Conservation (phyloP, 2,329 filamentous ascomycete genomes). For the Zymoseptoria pseudotritici region DNA sequence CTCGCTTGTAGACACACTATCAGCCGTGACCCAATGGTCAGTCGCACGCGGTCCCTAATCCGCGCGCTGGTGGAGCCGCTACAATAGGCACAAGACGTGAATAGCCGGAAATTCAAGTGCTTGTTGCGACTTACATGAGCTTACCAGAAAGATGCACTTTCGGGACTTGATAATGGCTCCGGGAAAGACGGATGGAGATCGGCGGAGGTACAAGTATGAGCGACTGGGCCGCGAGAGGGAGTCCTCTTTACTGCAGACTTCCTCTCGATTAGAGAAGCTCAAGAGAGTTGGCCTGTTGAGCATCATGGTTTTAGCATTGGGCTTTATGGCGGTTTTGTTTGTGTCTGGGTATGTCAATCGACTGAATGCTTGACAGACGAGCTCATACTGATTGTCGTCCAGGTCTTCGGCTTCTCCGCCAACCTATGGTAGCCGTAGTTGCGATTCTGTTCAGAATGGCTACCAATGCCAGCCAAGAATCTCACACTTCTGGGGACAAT, state of each 20-base stretch:
- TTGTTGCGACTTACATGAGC: background rate
- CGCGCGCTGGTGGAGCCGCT: background rate
- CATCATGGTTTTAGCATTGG: background rate
- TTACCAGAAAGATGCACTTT: background rate
- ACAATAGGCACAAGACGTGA: background rate
- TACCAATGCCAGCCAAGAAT: slow-evolving; percentile 57
- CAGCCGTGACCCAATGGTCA: background rate
- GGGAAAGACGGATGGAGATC: background rate
- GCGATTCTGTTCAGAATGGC: slow-evolving; percentile 36
- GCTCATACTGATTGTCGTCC: background rate
- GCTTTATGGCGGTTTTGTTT: background rate
- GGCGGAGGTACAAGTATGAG: slow-evolving; percentile 3
- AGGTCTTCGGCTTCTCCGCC: slow-evolving; percentile 5
- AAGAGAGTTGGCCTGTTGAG: background rate
- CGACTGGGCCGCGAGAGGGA: background rate
- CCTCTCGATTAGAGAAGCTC: background rate
- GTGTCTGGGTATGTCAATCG: background rate
- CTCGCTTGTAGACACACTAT: background rate
- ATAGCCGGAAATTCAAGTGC: background rate
- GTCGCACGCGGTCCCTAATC: background rate
- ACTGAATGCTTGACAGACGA: background rate
- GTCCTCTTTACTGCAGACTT: background rate
- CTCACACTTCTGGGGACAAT: slow-evolving; percentile 71
- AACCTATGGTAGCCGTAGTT: slow-evolving; percentile 5
- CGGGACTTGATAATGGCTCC: background rate